phyloP scores from a whole-genome alignment of 257 asterid genomes.

The Gentiana dahurica region DNA sequence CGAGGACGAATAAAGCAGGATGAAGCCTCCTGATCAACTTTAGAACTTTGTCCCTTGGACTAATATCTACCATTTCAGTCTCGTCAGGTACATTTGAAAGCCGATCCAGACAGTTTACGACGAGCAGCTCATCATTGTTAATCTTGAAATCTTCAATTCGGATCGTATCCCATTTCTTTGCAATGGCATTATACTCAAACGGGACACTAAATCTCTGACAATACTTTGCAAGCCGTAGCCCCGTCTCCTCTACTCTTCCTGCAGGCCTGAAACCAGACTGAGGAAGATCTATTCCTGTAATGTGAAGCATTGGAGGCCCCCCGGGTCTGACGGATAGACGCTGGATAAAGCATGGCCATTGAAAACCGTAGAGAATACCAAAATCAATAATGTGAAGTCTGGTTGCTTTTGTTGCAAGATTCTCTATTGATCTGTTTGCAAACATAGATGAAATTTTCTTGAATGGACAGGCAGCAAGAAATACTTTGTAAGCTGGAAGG shows the following conservation, averaged over 20 bases:
- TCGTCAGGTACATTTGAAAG: constrained; percentile 34
- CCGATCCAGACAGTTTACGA: constrained; percentile 28
- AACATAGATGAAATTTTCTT: constrained; percentile 21
- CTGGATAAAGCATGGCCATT: constrained; percentile 35
- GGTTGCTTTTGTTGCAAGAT: constrained; percentile 13
- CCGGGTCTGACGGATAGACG: constrained; percentile 23
- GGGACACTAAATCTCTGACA: constrained; percentile 27
- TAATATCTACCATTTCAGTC: constrained; percentile 19
- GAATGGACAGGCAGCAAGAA: constrained; percentile 23
- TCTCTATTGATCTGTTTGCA: constrained; percentile 19
- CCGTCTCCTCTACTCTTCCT: constrained; percentile 32
- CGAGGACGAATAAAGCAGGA: constrained; percentile 24
- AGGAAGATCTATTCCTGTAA: constrained; percentile 34
- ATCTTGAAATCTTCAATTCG: constrained; percentile 20
- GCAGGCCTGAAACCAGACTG: constrained; percentile 36
- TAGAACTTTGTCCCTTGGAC: constrained; percentile 31
- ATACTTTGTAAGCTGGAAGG: constrained; percentile 24
- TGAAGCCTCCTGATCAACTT: constrained; percentile 21
- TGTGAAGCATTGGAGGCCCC: constrained; percentile 28
- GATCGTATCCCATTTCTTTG: constrained; percentile 33
- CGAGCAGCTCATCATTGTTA: constrained; percentile 15
- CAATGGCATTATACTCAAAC: constrained; percentile 23
- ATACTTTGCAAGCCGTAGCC: constrained; percentile 21
- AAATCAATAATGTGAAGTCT: constrained; percentile 33
- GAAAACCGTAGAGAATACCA: constrained; percentile 32